phyloP scores from a whole-genome alignment of 139 green algal species.

The Chlorella sp. region DNA sequence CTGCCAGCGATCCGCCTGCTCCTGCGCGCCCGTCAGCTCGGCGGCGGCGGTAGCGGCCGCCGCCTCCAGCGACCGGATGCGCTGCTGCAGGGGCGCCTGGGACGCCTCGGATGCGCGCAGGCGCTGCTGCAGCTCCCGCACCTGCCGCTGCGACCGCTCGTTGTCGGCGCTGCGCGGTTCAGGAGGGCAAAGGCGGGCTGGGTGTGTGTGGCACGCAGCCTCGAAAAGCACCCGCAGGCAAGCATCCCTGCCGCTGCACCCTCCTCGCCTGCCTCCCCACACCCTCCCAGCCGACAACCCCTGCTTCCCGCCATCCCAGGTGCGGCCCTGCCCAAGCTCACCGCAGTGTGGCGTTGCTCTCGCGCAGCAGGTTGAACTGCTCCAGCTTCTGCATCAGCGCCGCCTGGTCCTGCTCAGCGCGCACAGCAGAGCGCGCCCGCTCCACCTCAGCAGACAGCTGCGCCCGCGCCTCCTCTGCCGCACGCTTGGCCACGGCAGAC shows the following conservation, averaged over 20 bases:
- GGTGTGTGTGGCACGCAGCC: too few species aligned
- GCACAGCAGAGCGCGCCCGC: conserved; percentile 21
- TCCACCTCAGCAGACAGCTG: conserved; percentile 45
- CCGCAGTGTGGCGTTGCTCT: conserved; percentile 59
- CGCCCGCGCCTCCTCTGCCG: conserved; percentile 44
- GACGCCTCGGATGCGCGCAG: conserved; percentile 21
- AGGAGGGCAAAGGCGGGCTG: background rate
- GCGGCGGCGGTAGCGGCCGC: conserved; percentile 17
- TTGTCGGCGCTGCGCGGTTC: conserved; percentile 21
- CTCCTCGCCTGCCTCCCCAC: background rate
- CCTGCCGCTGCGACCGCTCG: conserved; percentile 3
- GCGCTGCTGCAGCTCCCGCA: conserved; percentile 17
- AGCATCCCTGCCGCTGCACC: too few species aligned
- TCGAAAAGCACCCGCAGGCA: too few species aligned
- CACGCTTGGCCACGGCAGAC: conserved; percentile 27
- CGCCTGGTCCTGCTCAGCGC: conserved; percentile 44
- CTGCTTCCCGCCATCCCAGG: background rate
- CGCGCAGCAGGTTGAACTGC: conserved; percentile 58
- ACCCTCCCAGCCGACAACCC: background rate
- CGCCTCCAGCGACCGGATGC: conserved; percentile 32
- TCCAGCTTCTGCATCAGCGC: conserved; percentile 44
- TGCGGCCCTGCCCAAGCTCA: background rate
- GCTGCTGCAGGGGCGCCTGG: conserved; percentile 28
- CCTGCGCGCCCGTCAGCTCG: conserved; percentile 38
- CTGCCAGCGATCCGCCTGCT: conserved; percentile 51